Conservation (phyloP, 345 rosid genomes). For the Brassica rapa region DNA sequence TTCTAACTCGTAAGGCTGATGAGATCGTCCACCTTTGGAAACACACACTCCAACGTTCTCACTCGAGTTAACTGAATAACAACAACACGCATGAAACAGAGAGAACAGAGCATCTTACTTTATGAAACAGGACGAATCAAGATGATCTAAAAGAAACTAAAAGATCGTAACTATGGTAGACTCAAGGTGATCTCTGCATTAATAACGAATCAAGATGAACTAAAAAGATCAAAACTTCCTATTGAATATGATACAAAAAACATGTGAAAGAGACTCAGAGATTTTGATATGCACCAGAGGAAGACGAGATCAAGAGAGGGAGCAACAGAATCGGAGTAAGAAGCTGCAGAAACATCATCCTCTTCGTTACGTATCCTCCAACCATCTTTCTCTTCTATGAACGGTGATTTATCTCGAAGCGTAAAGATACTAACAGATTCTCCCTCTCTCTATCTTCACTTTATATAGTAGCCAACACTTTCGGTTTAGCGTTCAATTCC, state of each 20-base stretch:
- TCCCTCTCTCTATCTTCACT: slow-evolving; percentile 1
- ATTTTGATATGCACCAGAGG: slow-evolving; percentile 27
- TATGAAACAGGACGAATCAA: too few species aligned
- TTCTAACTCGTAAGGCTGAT: slow-evolving; percentile 7
- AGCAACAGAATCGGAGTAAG: slow-evolving; percentile 35
- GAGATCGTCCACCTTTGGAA: too few species aligned
- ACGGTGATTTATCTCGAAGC: slow-evolving; percentile 8
- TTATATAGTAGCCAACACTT: background rate
- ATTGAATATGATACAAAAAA: too few species aligned
- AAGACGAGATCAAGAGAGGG: slow-evolving; percentile 35
- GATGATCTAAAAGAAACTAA: too few species aligned
- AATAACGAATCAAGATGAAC: background rate
- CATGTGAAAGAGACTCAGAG: background rate
- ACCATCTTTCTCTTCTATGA: slow-evolving; percentile 21
- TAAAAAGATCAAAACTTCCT: background rate
- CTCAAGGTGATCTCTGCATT: too few species aligned
- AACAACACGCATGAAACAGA: too few species aligned
- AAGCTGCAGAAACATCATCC: slow-evolving; percentile 3
- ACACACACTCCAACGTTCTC: too few species aligned
- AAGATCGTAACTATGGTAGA: too few species aligned
- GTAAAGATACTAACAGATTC: background rate
- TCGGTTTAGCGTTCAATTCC: background rate
- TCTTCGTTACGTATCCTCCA: slow-evolving; percentile 22
- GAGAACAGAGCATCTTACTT: too few species aligned
- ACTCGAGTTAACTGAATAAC: too few species aligned